These are phyloP conservation scores for Pelagophyceae sp. DNA, from an alignment of 352 stramenopile genomes.

Conservation along the genomic window DNA sequence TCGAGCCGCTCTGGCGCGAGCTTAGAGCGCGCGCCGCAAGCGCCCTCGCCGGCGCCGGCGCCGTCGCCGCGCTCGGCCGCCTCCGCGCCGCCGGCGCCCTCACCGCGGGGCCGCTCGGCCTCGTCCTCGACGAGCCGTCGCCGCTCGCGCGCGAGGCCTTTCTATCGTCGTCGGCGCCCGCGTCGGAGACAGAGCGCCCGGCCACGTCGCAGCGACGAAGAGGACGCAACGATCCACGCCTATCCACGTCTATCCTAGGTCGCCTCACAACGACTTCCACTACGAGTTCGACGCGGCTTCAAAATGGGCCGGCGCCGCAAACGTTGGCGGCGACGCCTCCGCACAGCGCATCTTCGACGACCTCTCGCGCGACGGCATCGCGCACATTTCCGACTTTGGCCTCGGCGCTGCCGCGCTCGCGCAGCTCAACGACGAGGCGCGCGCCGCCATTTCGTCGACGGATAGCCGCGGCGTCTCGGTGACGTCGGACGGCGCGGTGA, in stretches of 20 bases:
- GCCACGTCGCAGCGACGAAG: too few relatives aligned
- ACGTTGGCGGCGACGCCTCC: background rate
- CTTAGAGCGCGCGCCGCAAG: too few relatives aligned
- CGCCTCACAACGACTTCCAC: background rate
- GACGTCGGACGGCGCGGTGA: background rate
- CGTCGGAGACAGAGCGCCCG: too few relatives aligned
- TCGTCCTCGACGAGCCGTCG: background rate
- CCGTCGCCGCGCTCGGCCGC: background rate
- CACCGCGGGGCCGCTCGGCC: background rate
- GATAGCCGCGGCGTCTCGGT: background rate
- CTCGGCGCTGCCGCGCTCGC: background rate
- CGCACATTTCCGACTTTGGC: background rate
- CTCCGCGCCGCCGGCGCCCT: background rate
- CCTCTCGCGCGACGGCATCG: conserved; percentile 11
- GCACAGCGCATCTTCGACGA: background rate
- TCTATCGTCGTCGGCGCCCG: background rate
- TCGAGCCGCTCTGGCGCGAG: too few relatives aligned
- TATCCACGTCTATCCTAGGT: too few relatives aligned
- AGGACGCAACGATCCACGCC: too few relatives aligned
- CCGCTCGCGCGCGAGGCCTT: background rate
- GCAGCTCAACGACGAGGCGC: background rate
- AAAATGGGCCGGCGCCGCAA: too few relatives aligned
- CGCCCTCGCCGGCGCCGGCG: background rate
- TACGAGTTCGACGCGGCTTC: background rate
- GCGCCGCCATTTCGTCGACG: background rate